These are phyloP conservation scores for Auricularia sp. DNA, from an alignment of 768 basidiomycete species.

Conservation along the genomic window DNA sequence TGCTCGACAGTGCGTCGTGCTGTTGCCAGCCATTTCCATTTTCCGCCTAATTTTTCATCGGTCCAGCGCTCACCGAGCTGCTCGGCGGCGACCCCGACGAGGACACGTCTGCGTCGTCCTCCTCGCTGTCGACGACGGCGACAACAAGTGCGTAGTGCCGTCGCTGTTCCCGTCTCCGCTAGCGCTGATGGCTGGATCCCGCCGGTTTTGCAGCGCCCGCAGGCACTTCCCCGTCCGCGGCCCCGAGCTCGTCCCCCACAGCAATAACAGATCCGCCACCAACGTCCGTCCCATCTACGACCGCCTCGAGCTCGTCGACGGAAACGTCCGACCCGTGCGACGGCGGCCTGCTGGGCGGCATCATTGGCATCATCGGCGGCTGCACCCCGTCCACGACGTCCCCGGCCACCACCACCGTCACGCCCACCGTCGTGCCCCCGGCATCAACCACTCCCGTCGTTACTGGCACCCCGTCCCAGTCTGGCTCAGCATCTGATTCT, in stretches of 20 bases:
- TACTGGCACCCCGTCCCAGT: background rate
- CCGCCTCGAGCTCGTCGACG: constrained; percentile 7
- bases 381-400: background rate
- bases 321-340: background rate
- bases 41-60: background rate
- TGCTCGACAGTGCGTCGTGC: background rate
- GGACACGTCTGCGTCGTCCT: constrained; percentile 2
- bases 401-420: constrained; percentile 1
- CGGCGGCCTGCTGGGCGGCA: background rate
- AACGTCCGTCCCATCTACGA: constrained; percentile 4
- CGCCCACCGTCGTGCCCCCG: constrained; percentile 1
- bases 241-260: constrained; percentile 1
- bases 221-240: background rate
- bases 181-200: constrained; percentile 1
- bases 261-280: background rate
- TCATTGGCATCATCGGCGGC: background rate
- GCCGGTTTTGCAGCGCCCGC: background rate
- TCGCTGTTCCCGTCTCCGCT: background rate
- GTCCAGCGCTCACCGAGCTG: background rate
- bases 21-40: background rate
- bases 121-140: constrained; percentile 1
- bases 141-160: background rate
- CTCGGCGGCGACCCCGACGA: background rate
- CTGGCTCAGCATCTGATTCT: background rate
- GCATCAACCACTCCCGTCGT: constrained; percentile 1